Percentiles rank a stretch among this genome's conserved stretches.
phyloP scores from a whole-genome alignment of 805 yeast species.

The Komagataella kurtzmanii region DNA sequence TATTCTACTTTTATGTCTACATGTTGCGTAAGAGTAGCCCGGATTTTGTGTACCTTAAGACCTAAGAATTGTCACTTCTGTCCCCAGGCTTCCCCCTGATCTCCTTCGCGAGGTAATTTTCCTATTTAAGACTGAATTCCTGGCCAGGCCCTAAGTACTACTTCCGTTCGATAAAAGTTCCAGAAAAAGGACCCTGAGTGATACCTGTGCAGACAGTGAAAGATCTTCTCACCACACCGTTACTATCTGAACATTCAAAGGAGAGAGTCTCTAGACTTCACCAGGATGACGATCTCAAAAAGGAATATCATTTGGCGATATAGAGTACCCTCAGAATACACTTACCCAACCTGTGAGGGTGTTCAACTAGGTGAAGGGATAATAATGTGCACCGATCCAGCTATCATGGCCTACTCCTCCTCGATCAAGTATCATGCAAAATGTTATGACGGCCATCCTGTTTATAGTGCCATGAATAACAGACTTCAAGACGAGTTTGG shows the following conservation, averaged over 20 bases:
- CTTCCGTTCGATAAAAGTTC: too few relatives aligned
- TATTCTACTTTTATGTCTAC: too few relatives aligned
- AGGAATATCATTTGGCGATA: neutral
- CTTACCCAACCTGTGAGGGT: neutral
- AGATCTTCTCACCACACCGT: neutral
- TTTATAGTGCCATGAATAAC: conserved; percentile 9
- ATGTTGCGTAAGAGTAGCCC: too few relatives aligned
- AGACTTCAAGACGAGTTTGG: neutral
- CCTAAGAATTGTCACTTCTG: too few relatives aligned
- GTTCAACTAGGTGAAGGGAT: neutral
- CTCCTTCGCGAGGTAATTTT: neutral
- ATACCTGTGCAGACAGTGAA: too few relatives aligned
- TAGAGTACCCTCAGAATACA: neutral
- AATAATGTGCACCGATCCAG: neutral
- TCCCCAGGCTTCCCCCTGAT: neutral
- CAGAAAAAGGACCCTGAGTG: too few relatives aligned
- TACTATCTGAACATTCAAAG: neutral
- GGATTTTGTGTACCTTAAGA: too few relatives aligned
- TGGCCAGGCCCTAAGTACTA: too few relatives aligned
- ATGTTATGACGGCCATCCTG: conserved; percentile 10
- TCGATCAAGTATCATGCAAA: neutral
- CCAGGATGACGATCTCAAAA: neutral
- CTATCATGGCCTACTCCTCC: neutral
- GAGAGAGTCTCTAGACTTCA: neutral
- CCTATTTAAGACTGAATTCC: too few relatives aligned